These are phyloP conservation scores for Isabelozyma gotoi DNA, from an alignment of 805 yeast species.

Conservation along the genomic window DNA sequence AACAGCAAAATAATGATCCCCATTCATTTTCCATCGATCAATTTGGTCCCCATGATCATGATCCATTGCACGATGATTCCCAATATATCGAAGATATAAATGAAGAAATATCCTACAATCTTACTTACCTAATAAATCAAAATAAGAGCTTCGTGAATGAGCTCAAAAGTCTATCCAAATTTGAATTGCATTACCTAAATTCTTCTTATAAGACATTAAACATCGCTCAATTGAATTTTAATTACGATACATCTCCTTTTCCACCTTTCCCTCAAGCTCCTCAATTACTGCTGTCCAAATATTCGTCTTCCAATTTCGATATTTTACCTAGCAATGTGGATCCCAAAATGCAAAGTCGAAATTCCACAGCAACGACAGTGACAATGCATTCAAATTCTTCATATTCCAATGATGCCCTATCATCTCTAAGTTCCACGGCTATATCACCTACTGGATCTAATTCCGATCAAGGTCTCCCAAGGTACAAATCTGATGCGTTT, in stretches of 20 bases:
- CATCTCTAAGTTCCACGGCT: neutral
- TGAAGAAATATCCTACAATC: slow-evolving; percentile 10
- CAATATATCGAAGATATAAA: neutral
- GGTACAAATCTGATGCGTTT: slow-evolving; percentile 19
- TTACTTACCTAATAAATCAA: neutral
- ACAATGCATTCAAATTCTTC: neutral
- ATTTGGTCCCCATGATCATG: neutral
- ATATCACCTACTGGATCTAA: slow-evolving; percentile 1
- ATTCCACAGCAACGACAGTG: neutral
- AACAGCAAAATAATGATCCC: neutral
- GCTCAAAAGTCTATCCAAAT: slow-evolving; percentile 10
- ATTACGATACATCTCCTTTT: neutral
- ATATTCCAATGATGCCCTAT: neutral
- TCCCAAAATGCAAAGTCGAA: neutral
- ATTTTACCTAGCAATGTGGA: neutral
- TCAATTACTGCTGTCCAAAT: neutral
- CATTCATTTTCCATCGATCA: neutral
- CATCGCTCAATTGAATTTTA: slow-evolving; percentile 12
- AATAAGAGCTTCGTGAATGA: slow-evolving; percentile 4
- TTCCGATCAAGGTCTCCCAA: neutral
- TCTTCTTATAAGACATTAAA: slow-evolving; percentile 20
- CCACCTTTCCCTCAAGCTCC: neutral
- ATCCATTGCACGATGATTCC: too few species aligned
- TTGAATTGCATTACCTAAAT: slow-evolving; percentile 24
- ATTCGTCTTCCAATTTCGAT: too few species aligned